Evolutionary conservation across 768 basidiomycete species (phyloP).

Genomic region (Dentipellis fragilis): DNA sequence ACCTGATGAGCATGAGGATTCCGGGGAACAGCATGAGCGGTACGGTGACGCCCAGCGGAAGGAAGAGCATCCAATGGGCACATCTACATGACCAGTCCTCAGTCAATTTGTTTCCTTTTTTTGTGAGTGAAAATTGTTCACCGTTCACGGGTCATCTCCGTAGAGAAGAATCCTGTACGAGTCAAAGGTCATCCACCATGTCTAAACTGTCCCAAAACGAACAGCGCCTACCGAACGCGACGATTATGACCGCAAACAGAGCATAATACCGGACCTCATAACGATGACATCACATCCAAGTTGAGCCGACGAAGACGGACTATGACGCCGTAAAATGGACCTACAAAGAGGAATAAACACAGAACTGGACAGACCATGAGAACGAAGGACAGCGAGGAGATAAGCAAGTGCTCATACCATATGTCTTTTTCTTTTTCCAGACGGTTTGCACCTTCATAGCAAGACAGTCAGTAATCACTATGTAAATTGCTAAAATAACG

Average conservation of each 20-base stretch:
- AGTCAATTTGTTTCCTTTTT: not conserved
- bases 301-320: not conserved
- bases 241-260: slow-evolving; percentile 5
- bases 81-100: not conserved
- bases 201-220: not conserved
- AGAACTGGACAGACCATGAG: slow-evolving; percentile 4
- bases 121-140: not conserved
- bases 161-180: slow-evolving; percentile 9
- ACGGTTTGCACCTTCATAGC: slow-evolving; percentile 7
- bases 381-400: not conserved
- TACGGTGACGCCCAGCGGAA: slow-evolving; percentile 11
- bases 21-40: slow-evolving; percentile 10
- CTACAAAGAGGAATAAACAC: slow-evolving; percentile 10
- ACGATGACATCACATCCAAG: not conserved
- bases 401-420: slow-evolving; percentile 1
- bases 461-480: not conserved
- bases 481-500: not conserved
- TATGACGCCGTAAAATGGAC: too few relatives aligned
- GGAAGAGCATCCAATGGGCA: slow-evolving; percentile 11
- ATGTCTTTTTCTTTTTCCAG: slow-evolving; percentile 14
- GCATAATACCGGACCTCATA: slow-evolving; percentile 11
- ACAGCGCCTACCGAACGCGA: slow-evolving; percentile 6
- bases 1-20: slow-evolving; percentile 13
- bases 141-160: slow-evolving; percentile 11
- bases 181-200: not conserved